Percentiles rank a stretch among this genome's conserved stretches.
Evolutionary conservation across 371 early-diverging fungal genomes (phyloP).

Genomic region (Apophysomyces variabilis): DNA sequence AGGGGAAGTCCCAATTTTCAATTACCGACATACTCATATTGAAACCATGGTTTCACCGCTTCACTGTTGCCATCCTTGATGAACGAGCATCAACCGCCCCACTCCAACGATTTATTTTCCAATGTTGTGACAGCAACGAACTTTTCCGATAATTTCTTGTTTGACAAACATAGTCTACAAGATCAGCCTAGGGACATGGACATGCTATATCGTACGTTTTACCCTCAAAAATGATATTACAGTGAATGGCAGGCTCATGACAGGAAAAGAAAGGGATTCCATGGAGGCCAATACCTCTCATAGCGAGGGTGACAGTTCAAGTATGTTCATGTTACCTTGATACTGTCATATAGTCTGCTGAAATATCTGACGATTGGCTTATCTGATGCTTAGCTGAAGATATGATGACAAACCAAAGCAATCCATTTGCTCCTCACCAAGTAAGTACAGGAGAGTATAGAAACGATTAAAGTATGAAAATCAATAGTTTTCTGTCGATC

Average conservation of each 20-base stretch:
- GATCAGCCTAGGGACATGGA: background rate
- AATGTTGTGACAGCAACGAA: background rate
- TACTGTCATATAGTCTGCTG: background rate
- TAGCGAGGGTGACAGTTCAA: constrained; percentile 3
- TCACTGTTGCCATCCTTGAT: background rate
- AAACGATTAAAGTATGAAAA: background rate
- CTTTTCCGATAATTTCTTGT: background rate
- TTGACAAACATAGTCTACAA: background rate
- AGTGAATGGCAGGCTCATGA: background rate
- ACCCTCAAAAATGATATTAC: background rate
- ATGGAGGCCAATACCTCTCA: background rate
- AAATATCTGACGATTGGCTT: background rate
- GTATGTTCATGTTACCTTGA: background rate
- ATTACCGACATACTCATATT: background rate
- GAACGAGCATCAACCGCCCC: background rate
- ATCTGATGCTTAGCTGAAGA: background rate
- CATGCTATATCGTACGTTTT: constrained; percentile 1
- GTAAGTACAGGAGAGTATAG: background rate
- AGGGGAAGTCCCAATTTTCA: too few relatives aligned
- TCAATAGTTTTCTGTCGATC: background rate
- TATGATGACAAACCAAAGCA: constrained; percentile 1
- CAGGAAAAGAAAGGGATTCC: background rate
- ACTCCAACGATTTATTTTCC: background rate
- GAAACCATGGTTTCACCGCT: background rate
- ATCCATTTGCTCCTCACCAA: background rate